Base-by-base conservation (phyloP, 2,329 filamentous ascomycete genomes). In the Rugonectria rugulosa region DNA sequence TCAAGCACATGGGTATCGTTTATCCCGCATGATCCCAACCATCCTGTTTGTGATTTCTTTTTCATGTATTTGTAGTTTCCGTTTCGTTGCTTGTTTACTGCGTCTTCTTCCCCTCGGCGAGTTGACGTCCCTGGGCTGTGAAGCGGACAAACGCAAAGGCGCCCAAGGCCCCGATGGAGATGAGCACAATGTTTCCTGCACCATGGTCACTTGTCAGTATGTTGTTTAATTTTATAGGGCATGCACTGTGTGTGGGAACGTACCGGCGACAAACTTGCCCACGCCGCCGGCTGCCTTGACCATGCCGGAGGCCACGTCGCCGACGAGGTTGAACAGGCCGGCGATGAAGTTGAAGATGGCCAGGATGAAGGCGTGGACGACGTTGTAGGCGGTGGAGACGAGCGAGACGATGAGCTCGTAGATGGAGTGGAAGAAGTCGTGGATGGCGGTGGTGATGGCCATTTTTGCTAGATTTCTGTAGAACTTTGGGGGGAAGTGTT, bases 341-440 rank as follows among this genome's bases (percentile, higher is more conserved):
- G 63, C 66, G 54, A 77, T 65, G 60, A 77, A 73, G 62, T 67
- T 65, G 43, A 75, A 53, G 40, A 76, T 49, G 11, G 73, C 68
- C 17, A 61, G 63, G 41, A 77, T 31, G 24, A 74, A 37, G 27
- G 69, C 69, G 38, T 73, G 68, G 12, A 77, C 53, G 27, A 77
- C 31, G 50, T 69, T 43, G 59, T 71, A 72, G 37, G 71, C 44
- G n/a, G 74, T 69, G 27, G 64, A 61, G 23, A 78, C 60, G 43
- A 78, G 55, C 5, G 75, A 76, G 27, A 71, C 63, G 32, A 77
- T 55, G 24, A 79, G 73, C 66, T 78, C 75, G 56, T 73, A 76
- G 64, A 78, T 67, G 65, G 73, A 77, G 61, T 71, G 74, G 66
- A 77, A 64, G 43, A 77, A 67, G 60, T 75, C 71, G 38, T 64